Conservation (phyloP, 805 yeast species). For the Sugiyamaella floridensis region DNA sequence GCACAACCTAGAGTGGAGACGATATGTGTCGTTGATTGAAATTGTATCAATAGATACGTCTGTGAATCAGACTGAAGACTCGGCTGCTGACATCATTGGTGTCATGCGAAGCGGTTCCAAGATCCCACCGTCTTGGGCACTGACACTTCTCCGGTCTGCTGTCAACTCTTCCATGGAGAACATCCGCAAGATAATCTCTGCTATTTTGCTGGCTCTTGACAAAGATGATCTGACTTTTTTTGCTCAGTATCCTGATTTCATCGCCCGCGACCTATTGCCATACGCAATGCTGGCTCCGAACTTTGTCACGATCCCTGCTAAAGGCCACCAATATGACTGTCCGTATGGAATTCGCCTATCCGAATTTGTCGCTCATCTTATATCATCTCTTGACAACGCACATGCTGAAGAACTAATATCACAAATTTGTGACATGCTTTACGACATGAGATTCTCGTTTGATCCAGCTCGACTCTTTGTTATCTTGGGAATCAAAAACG, state of each 20-base stretch:
- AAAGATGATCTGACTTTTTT: constrained; percentile 40
- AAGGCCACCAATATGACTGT: constrained; percentile 33
- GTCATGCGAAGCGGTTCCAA: constrained; percentile 42
- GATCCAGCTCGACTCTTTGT: constrained; percentile 67
- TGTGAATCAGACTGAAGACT: constrained; percentile 77
- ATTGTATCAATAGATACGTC: constrained; percentile 81
- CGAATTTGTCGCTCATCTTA: constrained; percentile 40
- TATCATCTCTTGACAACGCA: constrained; percentile 23
- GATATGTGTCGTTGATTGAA: constrained; percentile 68
- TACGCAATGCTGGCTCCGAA: constrained; percentile 57
- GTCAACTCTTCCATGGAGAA: constrained; percentile 70
- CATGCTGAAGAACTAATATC: constrained; percentile 27
- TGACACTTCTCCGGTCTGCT: constrained; percentile 68
- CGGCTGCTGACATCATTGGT: constrained; percentile 51
- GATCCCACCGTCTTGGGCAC: constrained; percentile 65
- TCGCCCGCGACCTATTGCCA: constrained; percentile 45
- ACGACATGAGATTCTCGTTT: constrained; percentile 44
- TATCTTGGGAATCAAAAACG: constrained; percentile 49
- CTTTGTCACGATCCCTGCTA: constrained; percentile 39
- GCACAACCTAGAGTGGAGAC: constrained; percentile 48
- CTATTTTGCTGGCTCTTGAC: constrained; percentile 49
- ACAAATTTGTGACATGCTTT: constrained; percentile 40
- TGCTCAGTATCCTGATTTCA: constrained; percentile 36
- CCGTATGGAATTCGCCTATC: constrained; percentile 50
- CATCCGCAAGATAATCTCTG: constrained; percentile 57